Percentiles rank a stretch among this genome's conserved stretches.
phyloP scores from a whole-genome alignment of 805 yeast genomes.

The Teunomyces tritomae region DNA sequence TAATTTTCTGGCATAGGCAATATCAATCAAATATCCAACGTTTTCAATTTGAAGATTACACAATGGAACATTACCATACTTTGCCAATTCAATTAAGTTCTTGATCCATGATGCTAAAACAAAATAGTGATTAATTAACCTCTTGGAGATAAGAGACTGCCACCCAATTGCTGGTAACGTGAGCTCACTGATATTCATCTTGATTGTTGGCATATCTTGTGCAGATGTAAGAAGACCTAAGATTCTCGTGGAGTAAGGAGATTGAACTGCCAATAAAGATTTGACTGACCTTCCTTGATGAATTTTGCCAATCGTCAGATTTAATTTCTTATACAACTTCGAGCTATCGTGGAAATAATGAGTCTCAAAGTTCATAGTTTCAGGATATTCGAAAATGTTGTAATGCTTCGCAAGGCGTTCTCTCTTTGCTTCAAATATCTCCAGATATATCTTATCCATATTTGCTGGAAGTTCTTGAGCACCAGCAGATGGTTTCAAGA shows the following conservation, averaged over 20 bases:
- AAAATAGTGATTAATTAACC: conserved; percentile 68
- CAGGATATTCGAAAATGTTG: conserved; percentile 52
- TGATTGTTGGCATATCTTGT: conserved; percentile 59
- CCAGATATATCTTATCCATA: conserved; percentile 53
- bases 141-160: conserved; percentile 65
- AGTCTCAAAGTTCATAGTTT: conserved; percentile 52
- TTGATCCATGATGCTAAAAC: conserved; percentile 71
- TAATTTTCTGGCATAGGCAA: conserved; percentile 79
- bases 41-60: conserved; percentile 83
- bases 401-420: conserved; percentile 42
- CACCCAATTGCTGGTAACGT: conserved; percentile 75
- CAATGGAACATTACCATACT: conserved; percentile 77
- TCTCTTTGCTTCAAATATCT: conserved; percentile 47
- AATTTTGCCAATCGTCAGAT: conserved; percentile 50
- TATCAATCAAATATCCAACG: conserved; percentile 75
- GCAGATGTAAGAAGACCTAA: conserved; percentile 45
- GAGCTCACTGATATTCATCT: conserved; percentile 56
- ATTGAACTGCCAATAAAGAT: conserved; percentile 67
- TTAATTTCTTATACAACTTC: conserved; percentile 58
- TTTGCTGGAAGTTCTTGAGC: conserved; percentile 66
- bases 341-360: conserved; percentile 52
- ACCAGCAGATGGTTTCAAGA: conserved; percentile 63
- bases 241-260: conserved; percentile 56
- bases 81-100: conserved; percentile 62
- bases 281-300: conserved; percentile 63